phyloP scores from a whole-genome alignment of 2,329 filamentous ascomycete genomes.

The Triangularia verruculosa region DNA sequence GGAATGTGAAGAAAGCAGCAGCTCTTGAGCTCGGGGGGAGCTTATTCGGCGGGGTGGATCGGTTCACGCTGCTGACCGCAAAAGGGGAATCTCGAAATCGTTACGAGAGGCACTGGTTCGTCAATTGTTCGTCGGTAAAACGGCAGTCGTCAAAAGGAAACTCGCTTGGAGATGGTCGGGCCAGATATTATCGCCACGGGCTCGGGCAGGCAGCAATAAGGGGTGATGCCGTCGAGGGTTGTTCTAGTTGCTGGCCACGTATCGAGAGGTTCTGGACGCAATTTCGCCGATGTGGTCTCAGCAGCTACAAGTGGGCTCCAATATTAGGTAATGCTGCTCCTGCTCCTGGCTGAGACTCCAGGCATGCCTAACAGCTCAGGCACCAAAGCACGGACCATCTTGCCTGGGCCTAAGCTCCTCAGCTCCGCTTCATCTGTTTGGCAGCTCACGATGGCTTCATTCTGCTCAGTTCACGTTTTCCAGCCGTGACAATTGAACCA shows the following conservation, averaged over 20 bases:
- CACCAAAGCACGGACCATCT: background rate
- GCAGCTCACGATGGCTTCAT: background rate
- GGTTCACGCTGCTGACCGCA: constrained; percentile 15
- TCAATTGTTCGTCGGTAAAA: constrained; percentile 11
- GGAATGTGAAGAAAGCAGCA: constrained; percentile 10
- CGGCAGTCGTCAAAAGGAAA: background rate
- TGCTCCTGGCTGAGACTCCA: constrained; percentile 14
- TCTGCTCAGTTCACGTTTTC: background rate
- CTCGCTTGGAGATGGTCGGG: background rate
- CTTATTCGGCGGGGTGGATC: constrained; percentile 24
- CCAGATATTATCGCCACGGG: background rate
- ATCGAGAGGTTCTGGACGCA: constrained; percentile 24
- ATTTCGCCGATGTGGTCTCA: constrained; percentile 32
- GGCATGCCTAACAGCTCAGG: background rate
- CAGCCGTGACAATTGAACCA: background rate
- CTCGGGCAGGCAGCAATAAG: constrained; percentile 8
- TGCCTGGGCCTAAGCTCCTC: background rate
- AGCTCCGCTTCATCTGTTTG: background rate
- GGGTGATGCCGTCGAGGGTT: constrained; percentile 14
- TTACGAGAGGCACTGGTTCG: constrained; percentile 11
- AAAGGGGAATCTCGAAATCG: constrained; percentile 10
- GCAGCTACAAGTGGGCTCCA: constrained; percentile 19
- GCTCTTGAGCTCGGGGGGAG: constrained; percentile 22
- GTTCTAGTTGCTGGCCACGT: constrained; percentile 28
- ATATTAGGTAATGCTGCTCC: constrained; percentile 24